phyloP scores from a whole-genome alignment of 2,329 filamentous ascomycete genomes.

The Penicillium vulpinum region DNA sequence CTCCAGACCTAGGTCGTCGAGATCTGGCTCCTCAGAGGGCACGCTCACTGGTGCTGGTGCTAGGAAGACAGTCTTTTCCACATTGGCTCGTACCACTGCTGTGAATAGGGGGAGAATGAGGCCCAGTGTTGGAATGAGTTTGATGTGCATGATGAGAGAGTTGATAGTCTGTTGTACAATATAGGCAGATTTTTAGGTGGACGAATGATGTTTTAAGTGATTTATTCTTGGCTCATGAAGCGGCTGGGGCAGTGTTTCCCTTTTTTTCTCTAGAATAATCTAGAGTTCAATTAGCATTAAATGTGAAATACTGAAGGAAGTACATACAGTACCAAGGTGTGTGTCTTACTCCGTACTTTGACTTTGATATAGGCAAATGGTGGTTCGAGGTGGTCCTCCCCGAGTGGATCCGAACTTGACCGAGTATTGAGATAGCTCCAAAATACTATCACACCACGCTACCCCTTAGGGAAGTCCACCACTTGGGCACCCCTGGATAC shows the following conservation, averaged over 20 bases:
- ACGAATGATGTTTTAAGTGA: background rate
- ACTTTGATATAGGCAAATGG: slow-evolving; percentile 4
- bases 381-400: slow-evolving; percentile 4
- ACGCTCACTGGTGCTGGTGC: slow-evolving; percentile 63
- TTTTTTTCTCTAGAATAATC: background rate
- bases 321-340: background rate
- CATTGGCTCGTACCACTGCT: slow-evolving; percentile 61
- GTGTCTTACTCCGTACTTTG: background rate
- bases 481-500: background rate
- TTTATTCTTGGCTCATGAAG: background rate
- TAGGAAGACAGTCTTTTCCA: slow-evolving; percentile 87
- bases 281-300: background rate
- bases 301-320: background rate
- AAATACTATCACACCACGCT: background rate
- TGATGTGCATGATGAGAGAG: slow-evolving; percentile 12
- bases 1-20: slow-evolving; percentile 64
- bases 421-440: slow-evolving; percentile 5
- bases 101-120: slow-evolving; percentile 20
- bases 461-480: background rate
- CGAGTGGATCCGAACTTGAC: slow-evolving; percentile 9
- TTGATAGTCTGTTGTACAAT: background rate
- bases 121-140: slow-evolving; percentile 10
- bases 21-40: slow-evolving; percentile 55
- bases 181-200: background rate
- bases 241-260: background rate